Evolutionary conservation across 2,329 filamentous ascomycete species (phyloP).

Genomic region (Aspergillus fijiensis): DNA sequence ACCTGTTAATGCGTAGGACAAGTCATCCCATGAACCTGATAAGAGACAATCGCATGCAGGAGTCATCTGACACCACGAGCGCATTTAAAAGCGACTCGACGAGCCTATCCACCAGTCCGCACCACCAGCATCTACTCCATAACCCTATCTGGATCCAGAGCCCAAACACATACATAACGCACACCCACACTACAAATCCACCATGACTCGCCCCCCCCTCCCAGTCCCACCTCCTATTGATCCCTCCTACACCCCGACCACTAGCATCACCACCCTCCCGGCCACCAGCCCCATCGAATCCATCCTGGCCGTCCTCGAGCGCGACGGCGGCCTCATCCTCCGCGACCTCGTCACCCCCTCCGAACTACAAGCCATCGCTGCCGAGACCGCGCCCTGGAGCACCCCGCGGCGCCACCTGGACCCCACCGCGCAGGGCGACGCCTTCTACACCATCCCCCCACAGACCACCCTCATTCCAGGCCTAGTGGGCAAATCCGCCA

Average conservation of each 20-base stretch:
- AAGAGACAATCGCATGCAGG: not conserved
- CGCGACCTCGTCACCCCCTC: slow-evolving; percentile 25
- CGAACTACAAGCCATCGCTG: slow-evolving; percentile 27
- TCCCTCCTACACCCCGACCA: slow-evolving; percentile 9
- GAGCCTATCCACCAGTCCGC: not conserved
- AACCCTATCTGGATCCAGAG: too few species aligned
- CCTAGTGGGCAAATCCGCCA: slow-evolving; percentile 32
- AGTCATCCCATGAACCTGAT: too few species aligned
- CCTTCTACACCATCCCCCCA: slow-evolving; percentile 23
- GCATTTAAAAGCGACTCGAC: too few species aligned
- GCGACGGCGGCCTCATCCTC: slow-evolving; percentile 36
- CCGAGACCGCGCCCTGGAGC: slow-evolving; percentile 17
- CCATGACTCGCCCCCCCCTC: slow-evolving; percentile 11
- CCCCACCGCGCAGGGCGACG: slow-evolving; percentile 10
- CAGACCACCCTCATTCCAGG: slow-evolving; percentile 28
- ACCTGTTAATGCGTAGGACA: not conserved
- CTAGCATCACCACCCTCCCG: slow-evolving; percentile 24
- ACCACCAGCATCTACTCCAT: too few species aligned
- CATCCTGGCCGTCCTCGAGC: slow-evolving; percentile 32
- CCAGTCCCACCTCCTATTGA: slow-evolving; percentile 11
- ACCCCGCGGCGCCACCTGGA: slow-evolving; percentile 2
- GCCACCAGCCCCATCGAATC: slow-evolving; percentile 27
- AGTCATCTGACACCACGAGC: not conserved
- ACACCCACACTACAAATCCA: not conserved
- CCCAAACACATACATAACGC: not conserved